Base-by-base conservation (phyloP, 225 moss, liverwort and hornwort genomes). In the Ulota crispa region DNA sequence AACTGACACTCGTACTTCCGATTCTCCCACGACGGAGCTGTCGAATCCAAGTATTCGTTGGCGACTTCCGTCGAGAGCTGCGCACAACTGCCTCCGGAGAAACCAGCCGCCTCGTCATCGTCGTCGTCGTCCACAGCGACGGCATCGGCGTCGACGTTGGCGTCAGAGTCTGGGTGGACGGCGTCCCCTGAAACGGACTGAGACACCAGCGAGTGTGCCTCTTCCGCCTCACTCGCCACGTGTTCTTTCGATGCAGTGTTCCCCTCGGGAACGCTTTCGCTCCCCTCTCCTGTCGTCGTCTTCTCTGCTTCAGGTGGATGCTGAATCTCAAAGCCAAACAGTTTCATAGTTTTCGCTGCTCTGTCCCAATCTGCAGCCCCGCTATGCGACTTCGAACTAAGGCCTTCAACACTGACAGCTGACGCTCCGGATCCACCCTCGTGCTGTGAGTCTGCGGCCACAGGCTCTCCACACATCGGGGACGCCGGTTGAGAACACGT, bases 1-100 rank as follows among this genome's bases (percentile, higher is more conserved):
- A 90, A 97, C 79, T 97, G 96, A 57, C 96, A 97, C 87, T 97
- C 96, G 32, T 97, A 97, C 45, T 95, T 97, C 28, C 95, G 92
- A 81, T 97, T 97, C 75, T 97, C 96, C 80, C 92, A 91, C 1
- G 73, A 56, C 5, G 90, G 91, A 53, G 87, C 87, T 2, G 89
- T 85, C 12, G 93, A 86, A 39, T 89, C 90, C 26, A 93, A 90
- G 59, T 83, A 89, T 64, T 91, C 93, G 56, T 89, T 87, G 0
- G 66, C 75, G 2, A 85, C 79, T 8, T 93, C 96, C 50, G 85
- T 86, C 54, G 91, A 87, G 0, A 85, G 80, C 9, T 88, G 89
- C 27, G 87, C 83, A 73, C 87, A 87, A 73, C 80, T 86, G 70
- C 74, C 82, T 56, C 77, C 88, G 12, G 53, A 70, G 21, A 78